Evolutionary conservation across 768 basidiomycete genomes (phyloP), one percentile per base, ranked within the genome.

Genomic region (Tephrocybe sp.): DNA sequence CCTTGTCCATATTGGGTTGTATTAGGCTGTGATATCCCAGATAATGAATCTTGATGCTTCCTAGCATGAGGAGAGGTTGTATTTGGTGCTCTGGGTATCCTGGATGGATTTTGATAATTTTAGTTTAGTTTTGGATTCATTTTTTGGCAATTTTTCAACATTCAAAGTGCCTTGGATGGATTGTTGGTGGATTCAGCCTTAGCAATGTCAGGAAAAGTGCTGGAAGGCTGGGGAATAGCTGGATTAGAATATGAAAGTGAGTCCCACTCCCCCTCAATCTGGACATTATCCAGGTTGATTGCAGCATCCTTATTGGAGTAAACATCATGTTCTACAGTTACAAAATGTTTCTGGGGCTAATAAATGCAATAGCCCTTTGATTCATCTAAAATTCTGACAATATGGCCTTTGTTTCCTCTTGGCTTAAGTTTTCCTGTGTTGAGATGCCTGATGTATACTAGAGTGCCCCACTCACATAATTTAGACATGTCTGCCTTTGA

Each of bases 311-410:
- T n/a, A n/a, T n/a, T n/a, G n/a, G n/a, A n/a, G n/a, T n/a, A n/a
- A 14, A 64, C 51, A 48, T 69, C 60, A 20, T 58, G 21, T 45
- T 70, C 68, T 26, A 66, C 54, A 10, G 60, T 61, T 2, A 70
- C 57, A 12, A 8, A 43, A 1, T 55, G 45, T 32, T 65, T 62
- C 2, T 33, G 48, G 12, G 63, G 63, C 65, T 62, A 70, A 45
- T 65, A 70, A 32, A 70, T 60, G 8, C 61, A 51, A 42, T 57
- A 53, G 14, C 64, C 67, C 45, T 66, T 66, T n/a, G 58, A 56
- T 36, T 66, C 62, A 7, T 56, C 39, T 42, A 67, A 62, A 50
- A 55, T 46, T 7, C 54, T 44, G 1, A 55, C 25, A 9, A 55
- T 39, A 30, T 18, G 14, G 1, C 44, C 49, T 20, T 55, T 41